Evolutionary conservation across 2,329 filamentous ascomycete genomes (phyloP), one percentile per base, ranked within the genome.

Genomic region (Bertia moriformis): DNA sequence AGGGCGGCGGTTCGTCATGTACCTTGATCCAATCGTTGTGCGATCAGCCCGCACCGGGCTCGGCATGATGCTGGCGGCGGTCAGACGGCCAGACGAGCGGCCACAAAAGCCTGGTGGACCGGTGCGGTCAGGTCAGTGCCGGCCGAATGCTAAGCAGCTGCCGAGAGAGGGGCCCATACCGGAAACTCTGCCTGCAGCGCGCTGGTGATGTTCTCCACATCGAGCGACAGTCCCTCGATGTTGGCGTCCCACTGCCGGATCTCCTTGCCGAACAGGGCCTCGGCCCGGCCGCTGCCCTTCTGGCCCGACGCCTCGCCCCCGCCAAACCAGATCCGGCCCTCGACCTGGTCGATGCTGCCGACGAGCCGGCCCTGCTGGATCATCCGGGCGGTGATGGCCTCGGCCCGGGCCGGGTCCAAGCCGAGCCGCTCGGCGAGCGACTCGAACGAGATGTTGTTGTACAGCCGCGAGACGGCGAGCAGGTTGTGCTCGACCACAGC

Each of bases 401-500:
- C 91, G 3, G 89, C 89, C 56, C 79, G 82, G 39, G 83, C 83
- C 0, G 74, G 75, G 42, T 84, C 75, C 3, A 95, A 68, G 0
- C 84, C 87, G 13, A 98, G 65, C 27, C 95, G 69, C 29, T 69
- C 63, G 0, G 80, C 91, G 1, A 98, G 68, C 18, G 78, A 78
- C 41, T 83, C 78, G 47, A 86, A 78, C 3, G 69, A 67, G 44
- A 89, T 88, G 53, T 89, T 89, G 49, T 67, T 73, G 57, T 87
- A 91, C 14, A 91, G 62, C 37, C 76, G 72, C 36, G 86, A 94
- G 2, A 82, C 84, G 15, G 81, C 87, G 17, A 95, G 75, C 14
- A 98, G 67, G 55, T 98, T 98, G 63, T 98, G 91, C 62, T 98
- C 91, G 14, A 95, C 78, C 7, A 98, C 85, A 4, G 91, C 91